Base-by-base conservation (phyloP, 2,329 filamentous ascomycete genomes). In the Talaromyces sp. region DNA sequence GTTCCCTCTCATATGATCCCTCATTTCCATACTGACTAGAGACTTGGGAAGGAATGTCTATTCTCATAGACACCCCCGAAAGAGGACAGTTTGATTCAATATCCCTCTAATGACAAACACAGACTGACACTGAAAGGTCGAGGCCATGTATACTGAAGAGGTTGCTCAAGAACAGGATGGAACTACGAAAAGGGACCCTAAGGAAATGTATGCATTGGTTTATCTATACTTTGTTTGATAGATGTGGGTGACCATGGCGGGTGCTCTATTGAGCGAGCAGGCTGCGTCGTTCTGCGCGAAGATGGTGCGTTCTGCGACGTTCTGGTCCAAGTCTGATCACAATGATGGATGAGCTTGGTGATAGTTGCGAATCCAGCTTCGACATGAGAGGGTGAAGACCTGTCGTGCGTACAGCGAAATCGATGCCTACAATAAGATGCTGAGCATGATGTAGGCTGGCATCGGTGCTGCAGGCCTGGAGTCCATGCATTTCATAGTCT, bases 91-190 rank as follows among this genome's bases (percentile, higher is more conserved):
- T 41, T 39, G 31, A 67, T 48, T 78, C 66, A 67, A 74, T 79
- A 69, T 79, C 63, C 77, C 77, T 79, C 76, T 71, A 70, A 66
- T 79, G 76, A 79, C 76, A 77, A 79, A 78, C 76, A 79, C 75
- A 79, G 74, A 69, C 75, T 72, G 74, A 77, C 77, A 79, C 76
- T 72, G 75, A 68, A 68, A 68, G 68, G 73, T 76, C 76, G 70
- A 72, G 74, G 73, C 75, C 76, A 76, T 78, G 77, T 73, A 79
- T 79, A 79, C 76, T 78, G 69, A 74, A 74, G 76, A 79, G 73
- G 74, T 66, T 67, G 37, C 19, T n/a, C 3, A 11, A 19, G 24
- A 22, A 43, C 4, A 22, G 3, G n/a, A n/a, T 14, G 31, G 14
- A 27, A 19, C 24, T 31, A n/a, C 14, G n/a, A 11, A 22, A 39